Evolutionary conservation across 2,329 filamentous ascomycete species (phyloP).

Genomic region (Aspergillus pseudoglaucus): DNA sequence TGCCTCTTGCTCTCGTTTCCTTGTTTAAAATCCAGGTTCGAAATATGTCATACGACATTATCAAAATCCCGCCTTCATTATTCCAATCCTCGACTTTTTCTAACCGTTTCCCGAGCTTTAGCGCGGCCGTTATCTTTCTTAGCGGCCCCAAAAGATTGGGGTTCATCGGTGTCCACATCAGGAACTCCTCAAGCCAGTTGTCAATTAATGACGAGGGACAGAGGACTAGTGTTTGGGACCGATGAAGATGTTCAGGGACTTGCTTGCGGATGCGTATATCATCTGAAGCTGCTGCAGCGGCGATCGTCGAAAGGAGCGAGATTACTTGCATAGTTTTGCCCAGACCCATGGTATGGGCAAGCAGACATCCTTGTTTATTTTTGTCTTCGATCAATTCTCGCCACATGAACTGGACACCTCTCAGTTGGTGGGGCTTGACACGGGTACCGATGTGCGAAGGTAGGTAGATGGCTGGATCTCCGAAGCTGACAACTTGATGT

Average conservation of each 20-base stretch:
- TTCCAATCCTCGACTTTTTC: constrained; percentile 54
- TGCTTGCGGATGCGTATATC: constrained; percentile 56
- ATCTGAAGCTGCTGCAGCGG: constrained; percentile 56
- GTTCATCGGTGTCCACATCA: constrained; percentile 57
- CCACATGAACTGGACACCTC: constrained; percentile 84
- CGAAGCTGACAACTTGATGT: constrained; percentile 40
- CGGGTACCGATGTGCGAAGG: constrained; percentile 55
- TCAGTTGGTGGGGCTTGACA: constrained; percentile 75
- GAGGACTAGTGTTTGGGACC: constrained; percentile 62
- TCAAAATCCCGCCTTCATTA: constrained; percentile 60
- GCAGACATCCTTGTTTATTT: constrained; percentile 64
- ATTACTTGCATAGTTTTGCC: constrained; percentile 92
- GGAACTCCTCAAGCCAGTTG: constrained; percentile 77
- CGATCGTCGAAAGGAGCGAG: constrained; percentile 69
- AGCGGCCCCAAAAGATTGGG: constrained; percentile 48
- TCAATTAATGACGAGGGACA: constrained; percentile 69
- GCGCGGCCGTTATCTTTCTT: constrained; percentile 47
- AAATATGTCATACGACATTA: constrained; percentile 70
- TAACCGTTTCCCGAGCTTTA: constrained; percentile 35
- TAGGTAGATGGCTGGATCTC: constrained; percentile 46
- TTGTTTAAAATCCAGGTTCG: constrained; percentile 38
- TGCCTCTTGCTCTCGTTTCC: constrained; percentile 14
- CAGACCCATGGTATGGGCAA: constrained; percentile 86
- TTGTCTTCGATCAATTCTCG: constrained; percentile 64
- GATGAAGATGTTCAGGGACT: constrained; percentile 59